Base-by-base conservation (phyloP, 2,329 filamentous ascomycete species). In the Colletotrichum sp. region DNA sequence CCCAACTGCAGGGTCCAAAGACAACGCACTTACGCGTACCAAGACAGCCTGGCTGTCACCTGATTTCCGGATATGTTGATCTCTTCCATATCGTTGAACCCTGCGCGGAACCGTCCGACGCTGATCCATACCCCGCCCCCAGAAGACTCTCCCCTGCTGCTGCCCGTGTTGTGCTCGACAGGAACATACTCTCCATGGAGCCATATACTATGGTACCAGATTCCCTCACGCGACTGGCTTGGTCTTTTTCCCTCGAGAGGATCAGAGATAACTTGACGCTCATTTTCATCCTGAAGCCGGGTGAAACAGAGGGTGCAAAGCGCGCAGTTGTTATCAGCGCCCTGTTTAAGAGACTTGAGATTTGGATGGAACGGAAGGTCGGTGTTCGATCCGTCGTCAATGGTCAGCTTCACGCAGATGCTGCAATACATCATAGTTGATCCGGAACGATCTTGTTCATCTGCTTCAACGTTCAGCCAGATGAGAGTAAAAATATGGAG, bases 291-390 rank as follows among this genome's bases (percentile, higher is more conserved):
- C 7, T 38, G 29, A 24, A 71, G 38, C 38, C 6, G 38, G 9
- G 6, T n/a, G 15, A n/a, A 59, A 21, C 34, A 54, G 54, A 71
- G 69, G 38, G 18, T 24, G 16, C 64, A 71, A 24, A 71, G 61
- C 6, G 64, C 24, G 36, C 69, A 71, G 7, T 18, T 15, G 9
- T 38, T 9, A 5, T 24, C 31, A 21, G 64, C 54, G 18, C 64
- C 61, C 2, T 54, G 51, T 31, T 54, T 18, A 7, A 68, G 64
- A 2, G 69, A 43, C 12, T 58, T 29, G 2, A 71, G 31, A 8
- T 33, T 62, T 7, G 31, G 15, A 18, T 71, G 69, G 9, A 71
- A 71, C 5, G 55, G 69, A 24, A 71, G 29, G 27, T 71, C 69
- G 27, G 51, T 59, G 8, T 43, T 24, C 54, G 31, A 33, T 36